Base-by-base conservation (phyloP, 345 rosid species). In the Corchorus olitorius region DNA sequence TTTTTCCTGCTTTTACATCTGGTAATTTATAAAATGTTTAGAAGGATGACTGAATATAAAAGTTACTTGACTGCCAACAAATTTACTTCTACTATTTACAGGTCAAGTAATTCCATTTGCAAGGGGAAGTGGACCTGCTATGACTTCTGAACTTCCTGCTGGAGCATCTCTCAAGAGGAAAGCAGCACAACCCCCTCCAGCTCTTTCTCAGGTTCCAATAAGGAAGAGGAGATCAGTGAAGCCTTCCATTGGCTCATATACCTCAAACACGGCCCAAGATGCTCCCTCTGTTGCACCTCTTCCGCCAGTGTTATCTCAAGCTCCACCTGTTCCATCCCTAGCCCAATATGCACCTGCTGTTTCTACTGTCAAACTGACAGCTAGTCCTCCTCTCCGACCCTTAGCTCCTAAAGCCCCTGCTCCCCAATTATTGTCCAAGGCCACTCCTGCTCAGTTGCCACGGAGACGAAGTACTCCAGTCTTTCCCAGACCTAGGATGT, bases 101-200 rank as follows among this genome's bases (percentile, higher is more conserved):
- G 85, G 74, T 73, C 77, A 75, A 66, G 63, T 41, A 70, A 75
- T 43, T 49, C 46, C 45, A 8, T 76, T 66, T 55, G 73, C 63
- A 34, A 63, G 48, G 52, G 60, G 27, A 56, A 73, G 43, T 73
- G 19, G 7, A 15, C 76, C 71, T 48, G 22, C 67, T 62, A 67
- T 39, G 43, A 45, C 34, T 55, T 71, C 76, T 22, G 53, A 50
- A 63, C 37, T 22, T 67, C 64, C 22, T 54, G 46, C 56, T 13
- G 49, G 74, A 65, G 65, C 66, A 61, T 81, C 83, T 78, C 67
- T 13, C 53, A 78, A 72, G 78, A 85, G 84, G 73, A 53, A 35
- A 49, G 56, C 61, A 19, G 4, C 60, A 20, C 65, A 65, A 37
- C 19, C 58, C 8, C 65, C 61, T 9, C n/a, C 61, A 2, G 64